Conservation (phyloP, 2,329 filamentous ascomycete species). For the Lasiodiplodia theobromae region DNA sequence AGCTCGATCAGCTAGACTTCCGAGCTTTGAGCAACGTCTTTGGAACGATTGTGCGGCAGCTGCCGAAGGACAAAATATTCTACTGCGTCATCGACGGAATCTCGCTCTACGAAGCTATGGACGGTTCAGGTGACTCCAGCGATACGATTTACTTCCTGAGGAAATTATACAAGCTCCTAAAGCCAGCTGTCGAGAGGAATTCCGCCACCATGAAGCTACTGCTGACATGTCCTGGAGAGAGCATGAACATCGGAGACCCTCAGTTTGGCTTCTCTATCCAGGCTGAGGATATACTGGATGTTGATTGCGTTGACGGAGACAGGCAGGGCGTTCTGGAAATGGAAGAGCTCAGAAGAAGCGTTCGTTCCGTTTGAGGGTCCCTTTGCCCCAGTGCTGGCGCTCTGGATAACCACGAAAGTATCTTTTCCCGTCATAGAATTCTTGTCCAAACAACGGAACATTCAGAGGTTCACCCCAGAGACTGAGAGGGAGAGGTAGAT, state of each 20-base stretch:
- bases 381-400: too few species aligned
- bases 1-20: slow-evolving; percentile 9
- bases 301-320: background rate
- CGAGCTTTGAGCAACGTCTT: slow-evolving; percentile 9
- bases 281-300: background rate
- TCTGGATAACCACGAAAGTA: too few species aligned
- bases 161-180: background rate
- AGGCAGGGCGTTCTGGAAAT: slow-evolving; percentile 1
- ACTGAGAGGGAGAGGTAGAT: too few species aligned
- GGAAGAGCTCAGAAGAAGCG: background rate
- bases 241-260: background rate
- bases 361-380: too few species aligned
- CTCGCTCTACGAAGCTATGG: slow-evolving; percentile 28
- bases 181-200: background rate
- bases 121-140: background rate
- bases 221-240: background rate
- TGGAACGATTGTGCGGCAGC: slow-evolving; percentile 18
- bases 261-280: background rate
- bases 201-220: background rate
- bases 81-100: slow-evolving; percentile 33
- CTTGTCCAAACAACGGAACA: too few species aligned
- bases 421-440: too few species aligned
- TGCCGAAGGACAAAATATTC: slow-evolving; percentile 27
- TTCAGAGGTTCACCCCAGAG: too few species aligned
- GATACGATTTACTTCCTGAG: background rate